phyloP scores from a whole-genome alignment of 2,329 filamentous ascomycete genomes.

The Delphinella strobiligena region DNA sequence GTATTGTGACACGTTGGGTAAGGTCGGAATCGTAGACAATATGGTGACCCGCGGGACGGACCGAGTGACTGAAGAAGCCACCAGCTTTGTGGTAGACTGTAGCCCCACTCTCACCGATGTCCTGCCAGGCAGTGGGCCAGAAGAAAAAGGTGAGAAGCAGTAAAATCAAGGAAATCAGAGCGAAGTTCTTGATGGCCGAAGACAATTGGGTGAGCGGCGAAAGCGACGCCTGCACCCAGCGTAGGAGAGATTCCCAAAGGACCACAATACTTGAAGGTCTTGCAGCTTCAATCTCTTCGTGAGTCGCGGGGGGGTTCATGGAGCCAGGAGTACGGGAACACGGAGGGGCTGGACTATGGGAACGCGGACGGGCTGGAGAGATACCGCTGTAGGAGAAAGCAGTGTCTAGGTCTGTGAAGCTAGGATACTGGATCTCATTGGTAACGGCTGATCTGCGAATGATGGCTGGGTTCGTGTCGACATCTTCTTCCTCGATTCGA shows the following conservation, averaged over 20 bases:
- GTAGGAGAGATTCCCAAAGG: constrained; percentile 9
- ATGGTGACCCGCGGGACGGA: too few species aligned
- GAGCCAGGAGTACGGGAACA: constrained; percentile 3
- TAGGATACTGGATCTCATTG: background rate
- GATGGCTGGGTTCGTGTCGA: background rate
- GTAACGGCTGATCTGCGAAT: too few species aligned
- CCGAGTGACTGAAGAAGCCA: too few species aligned
- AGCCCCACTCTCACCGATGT: background rate
- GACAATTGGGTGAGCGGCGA: constrained; percentile 2
- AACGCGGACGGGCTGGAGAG: background rate
- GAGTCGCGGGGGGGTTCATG: constrained; percentile 8
- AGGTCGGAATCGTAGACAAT: too few species aligned
- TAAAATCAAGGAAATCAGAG: background rate
- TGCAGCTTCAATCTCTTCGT: constrained; percentile 9
- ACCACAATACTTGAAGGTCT: constrained; percentile 6
- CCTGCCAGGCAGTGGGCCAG: too few species aligned
- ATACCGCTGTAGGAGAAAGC: constrained; percentile 6
- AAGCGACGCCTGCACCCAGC: constrained; percentile 2
- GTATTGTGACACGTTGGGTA: background rate
- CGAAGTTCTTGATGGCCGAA: background rate
- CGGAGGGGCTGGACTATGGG: constrained; percentile 1
- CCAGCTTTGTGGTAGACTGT: background rate
- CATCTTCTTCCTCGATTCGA: background rate
- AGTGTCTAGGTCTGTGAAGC: constrained; percentile 7
- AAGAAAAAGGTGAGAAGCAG: background rate